phyloP scores from a whole-genome alignment of 495 filamentous ascomycete species.

The Penicillium odoratum region DNA sequence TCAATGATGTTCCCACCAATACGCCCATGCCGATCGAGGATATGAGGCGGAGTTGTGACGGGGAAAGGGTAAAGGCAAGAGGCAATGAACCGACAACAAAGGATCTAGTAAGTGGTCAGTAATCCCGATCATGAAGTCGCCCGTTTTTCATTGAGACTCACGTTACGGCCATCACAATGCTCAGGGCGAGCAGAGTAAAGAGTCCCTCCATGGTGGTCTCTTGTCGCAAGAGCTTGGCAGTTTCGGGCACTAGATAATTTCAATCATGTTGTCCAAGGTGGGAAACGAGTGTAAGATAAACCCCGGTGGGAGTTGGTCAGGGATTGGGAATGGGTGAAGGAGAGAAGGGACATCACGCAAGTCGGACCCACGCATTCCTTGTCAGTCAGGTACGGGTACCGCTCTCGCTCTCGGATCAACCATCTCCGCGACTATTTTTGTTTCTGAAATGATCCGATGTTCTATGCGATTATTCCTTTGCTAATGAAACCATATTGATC shows the following conservation, averaged over 20 bases:
- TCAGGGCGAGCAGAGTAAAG: constrained; percentile 79
- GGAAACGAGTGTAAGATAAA: constrained; percentile 1
- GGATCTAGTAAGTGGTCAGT: constrained; percentile 57
- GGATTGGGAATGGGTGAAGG: constrained; percentile 8
- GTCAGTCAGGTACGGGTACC: constrained; percentile 7
- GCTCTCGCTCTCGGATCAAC: constrained; percentile 5
- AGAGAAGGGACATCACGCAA: constrained; percentile 3
- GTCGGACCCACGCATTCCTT: constrained; percentile 5
- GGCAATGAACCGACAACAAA: constrained; percentile 94
- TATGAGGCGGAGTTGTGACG: constrained; percentile 82
- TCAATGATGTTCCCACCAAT: constrained; percentile 88
- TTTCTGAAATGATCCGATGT: neutral
- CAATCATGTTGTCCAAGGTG: constrained; percentile 24
- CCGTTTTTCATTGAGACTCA: constrained; percentile 45
- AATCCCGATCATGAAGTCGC: neutral
- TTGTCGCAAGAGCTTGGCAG: constrained; percentile 26
- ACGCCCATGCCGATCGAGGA: constrained; percentile 93
- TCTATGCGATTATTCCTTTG: no score
- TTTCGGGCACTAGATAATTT: constrained; percentile 22
- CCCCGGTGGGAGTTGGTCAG: constrained; percentile 1
- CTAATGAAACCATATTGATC: no score
- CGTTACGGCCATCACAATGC: constrained; percentile 93
- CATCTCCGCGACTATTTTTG: constrained; percentile 6
- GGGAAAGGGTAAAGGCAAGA: constrained; percentile 85
- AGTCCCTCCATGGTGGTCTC: constrained; percentile 68